Base-by-base conservation (phyloP, 305 asterid species). In the Rubia balearica region DNA sequence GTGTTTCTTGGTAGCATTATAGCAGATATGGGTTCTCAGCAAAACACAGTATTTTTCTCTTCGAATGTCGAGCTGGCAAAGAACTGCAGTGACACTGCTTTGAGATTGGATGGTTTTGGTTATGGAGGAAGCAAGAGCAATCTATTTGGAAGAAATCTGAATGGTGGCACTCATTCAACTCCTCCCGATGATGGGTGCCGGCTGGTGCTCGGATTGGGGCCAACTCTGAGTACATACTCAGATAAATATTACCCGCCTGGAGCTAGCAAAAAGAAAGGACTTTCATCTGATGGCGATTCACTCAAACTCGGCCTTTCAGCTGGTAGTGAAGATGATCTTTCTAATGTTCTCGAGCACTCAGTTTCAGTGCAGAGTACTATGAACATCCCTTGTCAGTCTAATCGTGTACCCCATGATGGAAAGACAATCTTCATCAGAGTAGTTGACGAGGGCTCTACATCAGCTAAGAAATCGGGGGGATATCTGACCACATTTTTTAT, bases 141-240 rank as follows among this genome's bases (percentile, higher is more conserved):
- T 19, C 69, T 68, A 16, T 77, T 79, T 16, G 81, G 80, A 46
- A 77, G 78, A 68, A 70, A 68, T 74, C 86, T 69, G 64, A 77
- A 73, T 48, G 43, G 68, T 41, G 83, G 73, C 60, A 49, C 67
- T 73, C 67, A 67, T 71, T 57, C 76, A 16, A 84, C 77, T 70
- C 71, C 79, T 59, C 79, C 80, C 10, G 97, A 91, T 76, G 99
- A 94, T 69, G 96, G 89, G 59, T 94, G 96, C 89, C 86, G 85
- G 80, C 83, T 94, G 85, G 97, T 94, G 19, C 97, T 94, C 62
- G 99, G 98, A 70, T 69, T 91, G 75, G 99, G 98, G 74, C 98
- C 98, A 3, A 85, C 96, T 1, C 90, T 98, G 40, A 83, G 85
- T 74, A 69, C 85, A 30, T 86, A 83, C 74, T 78, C 85, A 3